phyloP scores from a whole-genome alignment of 2,329 filamentous ascomycete genomes.

The Botryotinia globosa region DNA sequence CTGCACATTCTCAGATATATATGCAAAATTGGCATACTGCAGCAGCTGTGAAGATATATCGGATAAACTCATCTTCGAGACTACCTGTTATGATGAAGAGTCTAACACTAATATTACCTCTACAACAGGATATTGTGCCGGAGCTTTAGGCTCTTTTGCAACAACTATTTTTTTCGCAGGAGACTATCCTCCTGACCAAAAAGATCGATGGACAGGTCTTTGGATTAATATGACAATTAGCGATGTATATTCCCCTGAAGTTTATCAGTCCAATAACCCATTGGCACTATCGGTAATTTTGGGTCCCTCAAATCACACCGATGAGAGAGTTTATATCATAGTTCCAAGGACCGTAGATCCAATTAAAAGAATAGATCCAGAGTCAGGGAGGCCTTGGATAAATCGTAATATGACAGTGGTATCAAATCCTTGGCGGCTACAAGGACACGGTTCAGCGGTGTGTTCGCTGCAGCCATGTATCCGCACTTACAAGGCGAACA shows the following conservation, averaged over 20 bases:
- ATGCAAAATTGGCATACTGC: neutral
- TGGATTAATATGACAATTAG: neutral
- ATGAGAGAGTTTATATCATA: neutral
- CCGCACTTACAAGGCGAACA: fast-evolving
- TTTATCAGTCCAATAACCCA: fast-evolving
- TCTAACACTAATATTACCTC: neutral
- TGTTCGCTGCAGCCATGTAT: neutral
- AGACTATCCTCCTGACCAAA: neutral
- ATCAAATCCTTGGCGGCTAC: neutral
- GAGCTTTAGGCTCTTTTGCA: neutral
- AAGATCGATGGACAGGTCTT: fast-evolving
- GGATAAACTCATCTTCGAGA: neutral
- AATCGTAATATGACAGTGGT: fast-evolving
- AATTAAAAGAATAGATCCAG: neutral
- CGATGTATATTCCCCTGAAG: too few relatives aligned
- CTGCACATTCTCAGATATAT: neutral
- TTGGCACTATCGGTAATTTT: neutral
- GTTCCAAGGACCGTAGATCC: neutral
- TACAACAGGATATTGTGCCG: neutral
- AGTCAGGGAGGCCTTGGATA: neutral
- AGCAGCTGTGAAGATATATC: neutral
- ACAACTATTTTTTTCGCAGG: neutral
- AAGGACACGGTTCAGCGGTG: neutral
- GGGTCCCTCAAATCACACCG: too few relatives aligned
- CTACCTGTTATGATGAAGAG: neutral